Percentiles rank a stretch among this genome's conserved stretches.
Evolutionary conservation across 306 rosid genomes (phyloP).

Genomic region (Quercus cerris): DNA sequence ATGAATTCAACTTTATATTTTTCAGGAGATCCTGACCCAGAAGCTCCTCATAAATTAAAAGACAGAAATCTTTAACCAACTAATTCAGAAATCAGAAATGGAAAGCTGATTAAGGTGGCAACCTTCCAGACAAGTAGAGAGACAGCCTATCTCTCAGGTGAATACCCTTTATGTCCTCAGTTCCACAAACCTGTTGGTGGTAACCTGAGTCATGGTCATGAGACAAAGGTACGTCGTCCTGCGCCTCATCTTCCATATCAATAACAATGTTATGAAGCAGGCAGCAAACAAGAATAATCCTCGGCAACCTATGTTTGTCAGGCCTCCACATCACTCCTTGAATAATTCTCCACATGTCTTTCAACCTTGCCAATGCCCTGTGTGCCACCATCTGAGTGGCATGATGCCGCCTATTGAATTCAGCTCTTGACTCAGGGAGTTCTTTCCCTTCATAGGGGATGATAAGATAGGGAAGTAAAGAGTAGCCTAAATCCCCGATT

Average conservation of each 20-base stretch:
- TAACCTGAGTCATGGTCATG: conserved; percentile 67
- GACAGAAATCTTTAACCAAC: conserved; percentile 20
- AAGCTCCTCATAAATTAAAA: conserved; percentile 1
- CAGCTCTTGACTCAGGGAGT: conserved; percentile 39
- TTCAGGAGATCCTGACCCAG: not conserved
- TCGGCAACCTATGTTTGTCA: conserved; percentile 80
- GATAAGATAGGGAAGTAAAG: conserved; percentile 71
- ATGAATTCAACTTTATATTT: conserved; percentile 4
- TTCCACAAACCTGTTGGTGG: conserved; percentile 63
- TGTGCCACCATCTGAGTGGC: conserved; percentile 69
- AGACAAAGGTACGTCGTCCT: conserved; percentile 48
- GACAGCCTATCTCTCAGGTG: conserved; percentile 61
- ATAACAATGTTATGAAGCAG: conserved; percentile 85
- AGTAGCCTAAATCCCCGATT: conserved; percentile 81
- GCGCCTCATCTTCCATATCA: conserved; percentile 61
- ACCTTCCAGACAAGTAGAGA: conserved; percentile 47
- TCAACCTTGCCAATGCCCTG: conserved; percentile 67
- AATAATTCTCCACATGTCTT: conserved; percentile 88
- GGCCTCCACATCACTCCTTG: conserved; percentile 96
- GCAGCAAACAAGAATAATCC: conserved; percentile 89
- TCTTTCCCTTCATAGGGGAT: conserved; percentile 79
- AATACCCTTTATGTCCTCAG: conserved; percentile 54
- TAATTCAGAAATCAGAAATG: conserved; percentile 9
- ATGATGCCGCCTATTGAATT: conserved; percentile 60
- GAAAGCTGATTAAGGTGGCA: conserved; percentile 30